Evolutionary conservation across 2,329 filamentous ascomycete genomes (phyloP), one percentile per base, ranked within the genome.

Genomic region (Alternaria consortialis): DNA sequence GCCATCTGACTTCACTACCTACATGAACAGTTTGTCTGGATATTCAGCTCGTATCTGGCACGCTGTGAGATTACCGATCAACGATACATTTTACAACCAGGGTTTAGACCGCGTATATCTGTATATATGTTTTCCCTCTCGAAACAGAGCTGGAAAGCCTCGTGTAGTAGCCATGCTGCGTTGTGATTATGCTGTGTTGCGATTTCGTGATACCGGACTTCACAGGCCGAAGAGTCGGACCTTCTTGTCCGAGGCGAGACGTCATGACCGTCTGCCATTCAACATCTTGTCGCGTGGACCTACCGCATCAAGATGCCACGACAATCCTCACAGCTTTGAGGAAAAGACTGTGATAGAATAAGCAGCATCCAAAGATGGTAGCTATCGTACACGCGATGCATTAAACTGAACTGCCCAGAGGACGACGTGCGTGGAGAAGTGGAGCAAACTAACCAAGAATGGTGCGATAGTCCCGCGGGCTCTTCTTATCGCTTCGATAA

Each of bases 401-500:
- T 58, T 23, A 12, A 48, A 20, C 39, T 47, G 53, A 51, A 52
- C 46, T 43, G 50, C 51, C 53, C 40, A 53, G 56, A 56, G 17
- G 29, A 11, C 34, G 34, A 53, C 3, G 55, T 47, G 39, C 53
- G 51, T 55, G 55, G 48, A 56, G 53, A 60, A 58, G 63, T 65
- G 63, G 63, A 56, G 53, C 53, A 53, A 15, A 13, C 57, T 60
- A 60, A 60, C 57, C 53, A 4, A 37, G 32, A 39, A 4, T 7
- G 53, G 63, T 17, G 60, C 60, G 51, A 53, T 39, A 58, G 39
- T 57, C 59, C 62, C 56, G 50, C 54, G 46, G 32, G 27, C 46
- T 36, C 39, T 39, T 55, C 63, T 65, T 65, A 63, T 65, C 63
- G 53, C 56, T 15, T 58, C 39, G 60, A 65, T 63, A 60, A 58